phyloP scores from a whole-genome alignment of 306 rosid species.

The Biancaea sappan region DNA sequence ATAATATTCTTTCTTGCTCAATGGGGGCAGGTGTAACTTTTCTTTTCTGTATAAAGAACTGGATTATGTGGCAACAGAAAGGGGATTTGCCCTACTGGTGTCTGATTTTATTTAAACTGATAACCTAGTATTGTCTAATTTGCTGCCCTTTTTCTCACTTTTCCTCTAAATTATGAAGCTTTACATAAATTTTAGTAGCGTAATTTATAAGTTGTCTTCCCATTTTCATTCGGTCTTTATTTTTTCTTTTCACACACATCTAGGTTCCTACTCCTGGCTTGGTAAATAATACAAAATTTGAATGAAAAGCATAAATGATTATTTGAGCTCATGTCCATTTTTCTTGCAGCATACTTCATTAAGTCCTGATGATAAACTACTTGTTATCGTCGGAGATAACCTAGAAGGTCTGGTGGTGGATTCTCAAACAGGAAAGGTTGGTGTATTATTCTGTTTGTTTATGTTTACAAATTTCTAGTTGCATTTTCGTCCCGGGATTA shows the following conservation, averaged over 20 bases:
- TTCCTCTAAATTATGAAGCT: neutral
- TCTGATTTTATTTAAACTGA: neutral
- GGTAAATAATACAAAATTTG: neutral
- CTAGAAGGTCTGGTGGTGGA: constrained; percentile 64
- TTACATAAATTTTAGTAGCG: neutral
- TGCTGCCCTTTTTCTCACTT: neutral
- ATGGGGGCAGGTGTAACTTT: neutral
- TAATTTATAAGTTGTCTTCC: neutral
- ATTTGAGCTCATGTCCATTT: neutral
- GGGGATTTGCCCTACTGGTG: neutral
- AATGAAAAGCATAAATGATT: neutral
- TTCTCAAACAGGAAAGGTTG: constrained; percentile 71
- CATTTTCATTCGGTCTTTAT: neutral
- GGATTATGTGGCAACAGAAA: neutral
- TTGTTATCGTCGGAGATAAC: constrained; percentile 62
- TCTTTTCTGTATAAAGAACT: neutral
- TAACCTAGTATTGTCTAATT: neutral
- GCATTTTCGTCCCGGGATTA: neutral
- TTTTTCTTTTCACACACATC: neutral
- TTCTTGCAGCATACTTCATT: constrained; percentile 56
- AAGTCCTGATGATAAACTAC: constrained; percentile 62
- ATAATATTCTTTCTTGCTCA: neutral
- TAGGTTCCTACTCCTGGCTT: neutral
- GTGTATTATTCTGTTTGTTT: neutral
- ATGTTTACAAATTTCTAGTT: neutral